Base-by-base conservation (phyloP, 805 yeast species). In the Candida tallmaniae region DNA sequence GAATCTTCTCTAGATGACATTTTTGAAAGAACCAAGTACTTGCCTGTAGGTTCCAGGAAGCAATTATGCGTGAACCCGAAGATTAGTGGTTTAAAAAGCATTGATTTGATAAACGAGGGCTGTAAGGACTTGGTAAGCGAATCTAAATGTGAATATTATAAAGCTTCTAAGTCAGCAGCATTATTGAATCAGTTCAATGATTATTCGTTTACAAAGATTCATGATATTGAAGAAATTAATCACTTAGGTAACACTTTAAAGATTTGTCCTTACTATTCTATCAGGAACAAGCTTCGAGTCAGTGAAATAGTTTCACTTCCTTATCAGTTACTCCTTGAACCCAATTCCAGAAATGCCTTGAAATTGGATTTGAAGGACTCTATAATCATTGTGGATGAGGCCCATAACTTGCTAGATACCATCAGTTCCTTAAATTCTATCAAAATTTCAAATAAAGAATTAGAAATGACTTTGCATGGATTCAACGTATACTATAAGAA, bases 251-350 rank as follows among this genome's bases (percentile, higher is more conserved):
- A 62, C 14, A 48, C 65, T 3, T 51, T 76, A 23, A 62, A 68
- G 4, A 64, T 78, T 0, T 89, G 97, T 49, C 96, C 97, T 0
- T 90, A 89, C 54, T 89, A 89, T 50, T 78, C 87, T 0, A 64
- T 78, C 0, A 64, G 95, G 24, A 67, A 65, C 5, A 76, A 78
- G 2, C 49, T 76, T 1, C 68, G 72, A 2, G 45, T 65, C 12
- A 73, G 87, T 0, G 97, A 89, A 46, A 76, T 89, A 0, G 67
- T 89, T 1, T 79, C 96, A 0, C 62, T 90, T 27, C 97, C 97
- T 0, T 89, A 89, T 47, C 96, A 88, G 47, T 64, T 85, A 42
- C 54, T 89, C 10, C 60, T 86, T 0, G 83, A 80, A 40, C 68
- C 68, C 9, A 63, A 68, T 6, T 62, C 93, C 0, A 65, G 96